Conservation (phyloP, 129 eudicot species). For the Centella asiatica region DNA sequence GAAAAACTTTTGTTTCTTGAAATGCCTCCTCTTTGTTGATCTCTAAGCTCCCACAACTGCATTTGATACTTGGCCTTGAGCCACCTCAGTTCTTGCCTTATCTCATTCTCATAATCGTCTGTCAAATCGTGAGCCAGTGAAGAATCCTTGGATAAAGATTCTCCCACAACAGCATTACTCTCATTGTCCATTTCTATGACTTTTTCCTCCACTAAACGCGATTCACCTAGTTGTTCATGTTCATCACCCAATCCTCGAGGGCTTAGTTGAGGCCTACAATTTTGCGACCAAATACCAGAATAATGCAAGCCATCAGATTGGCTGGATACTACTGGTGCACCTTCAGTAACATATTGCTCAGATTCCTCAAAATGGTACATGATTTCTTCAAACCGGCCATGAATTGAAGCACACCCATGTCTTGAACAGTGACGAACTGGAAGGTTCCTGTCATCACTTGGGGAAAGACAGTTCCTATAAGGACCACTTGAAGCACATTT, state of each 20-base stretch:
- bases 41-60: slow-evolving; percentile 46
- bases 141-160: slow-evolving; percentile 1
- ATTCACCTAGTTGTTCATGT: slow-evolving; percentile 12
- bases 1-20: slow-evolving; percentile 19
- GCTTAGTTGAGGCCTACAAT: too few species aligned
- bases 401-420: slow-evolving; percentile 40
- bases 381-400: slow-evolving; percentile 85
- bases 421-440: slow-evolving; percentile 31
- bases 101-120: slow-evolving; percentile 42
- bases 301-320: slow-evolving; percentile 43
- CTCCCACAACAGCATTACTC: slow-evolving; percentile 12
- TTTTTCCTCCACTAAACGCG: slow-evolving; percentile 5
- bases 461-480: background rate
- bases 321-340: slow-evolving; percentile 47
- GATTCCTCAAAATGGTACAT: slow-evolving; percentile 49
- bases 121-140: slow-evolving; percentile 13
- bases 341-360: slow-evolving; percentile 45
- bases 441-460: slow-evolving; percentile 14
- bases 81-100: slow-evolving; percentile 58
- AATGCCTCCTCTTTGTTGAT: slow-evolving; percentile 29
- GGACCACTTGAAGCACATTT: slow-evolving; percentile 32
- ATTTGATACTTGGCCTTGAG: slow-evolving; percentile 66
- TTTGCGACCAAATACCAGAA: too few species aligned
- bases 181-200: background rate
- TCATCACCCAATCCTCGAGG: slow-evolving; percentile 26